Evolutionary conservation across 768 basidiomycete genomes (phyloP), one percentile per base, ranked within the genome.

Genomic region (Calocera cornea): DNA sequence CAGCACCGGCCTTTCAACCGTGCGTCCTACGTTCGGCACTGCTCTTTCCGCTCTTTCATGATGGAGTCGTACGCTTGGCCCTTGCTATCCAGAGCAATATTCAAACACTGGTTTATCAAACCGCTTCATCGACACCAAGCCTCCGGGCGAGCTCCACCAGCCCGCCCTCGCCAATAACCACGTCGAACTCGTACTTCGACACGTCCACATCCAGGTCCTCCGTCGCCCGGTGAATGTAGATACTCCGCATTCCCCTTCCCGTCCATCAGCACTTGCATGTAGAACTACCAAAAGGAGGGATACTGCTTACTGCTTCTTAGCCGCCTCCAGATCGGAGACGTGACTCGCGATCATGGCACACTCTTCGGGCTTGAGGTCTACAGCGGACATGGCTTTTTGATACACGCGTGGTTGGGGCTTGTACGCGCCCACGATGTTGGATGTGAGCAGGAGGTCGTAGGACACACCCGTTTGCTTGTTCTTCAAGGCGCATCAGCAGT

Each of bases 261-360:
- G 14, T 33, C 24, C 29, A n/a, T 41, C 12, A 64, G 29, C 5
- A 27, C 31, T 64, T 33, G 36, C 19, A 41, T 19, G 19, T 41
- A 19, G 40, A n/a, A n/a, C n/a, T 38, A 38, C 36, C 36, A 38
- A 27, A 34, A 29, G 34, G 64, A 65, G 24, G 27, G n/a, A 36
- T 40, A 27, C 14, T 49, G 36, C n/a, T 12, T 34, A 70, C 69
- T 68, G 67, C 19, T 50, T 68, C 31, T 34, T 64, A 0, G 69
- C 69, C 8, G 69, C 69, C 40, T 70, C 69, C 3, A 68, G 31
- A 64, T 70, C 69, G 36, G 68, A 70, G 1, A 64, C 69, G 36
- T 70, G 69, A 29, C 67, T 67, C 16, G 69, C 69, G 22, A 70
- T 67, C 64, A 70, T 68, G 24, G 69, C 69, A 34, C 64, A 19